phyloP scores from a whole-genome alignment of 164 flowering plant species.

The Stephania cephalantha region DNA sequence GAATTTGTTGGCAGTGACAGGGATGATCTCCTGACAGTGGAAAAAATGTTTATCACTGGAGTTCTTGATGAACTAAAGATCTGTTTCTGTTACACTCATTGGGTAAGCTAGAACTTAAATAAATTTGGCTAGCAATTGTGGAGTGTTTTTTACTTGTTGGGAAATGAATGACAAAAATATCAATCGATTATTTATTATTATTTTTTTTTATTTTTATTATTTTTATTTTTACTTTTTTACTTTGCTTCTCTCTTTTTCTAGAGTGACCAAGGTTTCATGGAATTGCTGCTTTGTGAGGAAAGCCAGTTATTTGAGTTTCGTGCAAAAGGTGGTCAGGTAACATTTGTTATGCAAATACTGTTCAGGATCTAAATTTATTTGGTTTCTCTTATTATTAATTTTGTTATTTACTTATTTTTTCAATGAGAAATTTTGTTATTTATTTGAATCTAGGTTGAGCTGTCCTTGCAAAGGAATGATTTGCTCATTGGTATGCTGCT shows the following conservation, averaged over 20 bases:
- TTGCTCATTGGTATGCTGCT: constrained; percentile 81
- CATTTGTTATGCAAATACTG: neutral
- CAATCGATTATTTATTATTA: neutral
- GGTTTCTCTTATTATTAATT: neutral
- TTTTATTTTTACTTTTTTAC: no score
- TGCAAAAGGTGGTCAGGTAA: constrained; percentile 92
- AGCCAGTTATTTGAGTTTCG: constrained; percentile 76
- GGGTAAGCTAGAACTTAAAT: constrained; percentile 29
- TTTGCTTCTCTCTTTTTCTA: constrained; percentile 17
- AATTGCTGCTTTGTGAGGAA: constrained; percentile 69
- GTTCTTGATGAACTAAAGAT: constrained; percentile 86
- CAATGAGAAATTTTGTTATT: neutral
- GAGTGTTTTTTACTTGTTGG: neutral
- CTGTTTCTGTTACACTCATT: constrained; percentile 48
- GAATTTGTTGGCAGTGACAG: constrained; percentile 27
- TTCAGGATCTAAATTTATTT: neutral
- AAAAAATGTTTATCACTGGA: constrained; percentile 68
- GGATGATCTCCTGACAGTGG: constrained; percentile 28
- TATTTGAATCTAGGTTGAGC: constrained; percentile 57
- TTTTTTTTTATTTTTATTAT: no score
- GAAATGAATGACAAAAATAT: neutral
- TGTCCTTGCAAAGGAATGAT: constrained; percentile 63
- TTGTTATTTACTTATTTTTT: neutral
- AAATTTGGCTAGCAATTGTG: neutral
- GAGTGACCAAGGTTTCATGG: constrained; percentile 42